These are phyloP conservation scores for Echria macrotheca DNA, from an alignment of 495 filamentous ascomycete genomes.

Conservation along the genomic window DNA sequence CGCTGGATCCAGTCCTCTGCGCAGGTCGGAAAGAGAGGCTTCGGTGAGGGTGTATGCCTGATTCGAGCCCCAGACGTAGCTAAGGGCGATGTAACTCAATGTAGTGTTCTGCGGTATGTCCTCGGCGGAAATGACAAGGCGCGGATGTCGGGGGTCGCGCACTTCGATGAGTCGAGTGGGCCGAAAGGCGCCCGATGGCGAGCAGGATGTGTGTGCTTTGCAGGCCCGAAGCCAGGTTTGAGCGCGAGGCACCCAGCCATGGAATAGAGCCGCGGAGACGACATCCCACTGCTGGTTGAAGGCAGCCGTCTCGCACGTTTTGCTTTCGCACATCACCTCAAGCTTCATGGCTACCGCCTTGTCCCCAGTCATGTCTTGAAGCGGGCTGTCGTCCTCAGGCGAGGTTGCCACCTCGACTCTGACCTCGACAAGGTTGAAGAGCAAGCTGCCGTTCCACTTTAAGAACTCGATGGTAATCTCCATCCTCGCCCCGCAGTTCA, in stretches of 20 bases:
- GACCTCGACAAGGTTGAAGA: conserved; percentile 1
- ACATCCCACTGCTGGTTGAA: neutral
- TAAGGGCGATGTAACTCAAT: conserved; percentile 1
- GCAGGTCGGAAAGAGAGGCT: conserved; percentile 2
- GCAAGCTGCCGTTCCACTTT: neutral
- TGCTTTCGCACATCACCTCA: neutral
- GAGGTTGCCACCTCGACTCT: neutral
- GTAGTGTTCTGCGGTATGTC: neutral
- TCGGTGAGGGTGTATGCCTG: conserved; percentile 6
- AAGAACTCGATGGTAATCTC: conserved; percentile 3
- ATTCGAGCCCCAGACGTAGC: conserved; percentile 9
- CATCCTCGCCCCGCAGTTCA: neutral
- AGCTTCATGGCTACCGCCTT: conserved; percentile 1
- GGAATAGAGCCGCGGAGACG: neutral
- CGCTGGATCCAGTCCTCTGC: neutral
- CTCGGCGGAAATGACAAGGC: neutral
- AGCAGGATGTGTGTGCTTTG: neutral
- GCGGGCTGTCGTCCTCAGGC: neutral
- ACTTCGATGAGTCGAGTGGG: conserved; percentile 3
- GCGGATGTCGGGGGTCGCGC: neutral
- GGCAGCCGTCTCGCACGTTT: neutral
- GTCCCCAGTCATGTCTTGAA: neutral
- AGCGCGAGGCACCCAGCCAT: neutral
- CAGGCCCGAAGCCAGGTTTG: neutral
- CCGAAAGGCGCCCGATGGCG: neutral